These are phyloP conservation scores for Venturia effusa DNA, from an alignment of 2,329 filamentous ascomycete genomes.

Conservation along the genomic window DNA sequence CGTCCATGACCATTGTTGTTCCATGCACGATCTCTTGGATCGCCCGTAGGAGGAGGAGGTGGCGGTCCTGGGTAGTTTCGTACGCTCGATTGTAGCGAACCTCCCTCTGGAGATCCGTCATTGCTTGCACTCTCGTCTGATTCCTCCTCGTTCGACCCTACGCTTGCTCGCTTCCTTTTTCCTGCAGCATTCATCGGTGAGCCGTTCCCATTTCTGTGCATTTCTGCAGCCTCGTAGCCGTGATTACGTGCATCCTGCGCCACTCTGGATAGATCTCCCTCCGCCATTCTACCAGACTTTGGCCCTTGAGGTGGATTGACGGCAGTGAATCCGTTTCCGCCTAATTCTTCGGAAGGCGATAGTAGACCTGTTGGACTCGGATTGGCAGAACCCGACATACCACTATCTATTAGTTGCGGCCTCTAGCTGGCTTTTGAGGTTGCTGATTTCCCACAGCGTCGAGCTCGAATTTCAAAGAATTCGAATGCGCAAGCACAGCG, in stretches of 20 bases:
- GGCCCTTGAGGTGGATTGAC: slow-evolving; percentile 1
- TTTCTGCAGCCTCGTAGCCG: not conserved
- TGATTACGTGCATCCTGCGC: not conserved
- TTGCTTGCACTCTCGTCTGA: slow-evolving; percentile 21
- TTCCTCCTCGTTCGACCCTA: slow-evolving; percentile 29
- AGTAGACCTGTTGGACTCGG: slow-evolving; percentile 2
- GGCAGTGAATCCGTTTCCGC: slow-evolving; percentile 8
- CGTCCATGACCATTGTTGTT: not conserved
- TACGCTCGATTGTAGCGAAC: not conserved
- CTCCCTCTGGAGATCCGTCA: not conserved
- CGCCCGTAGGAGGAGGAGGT: not conserved
- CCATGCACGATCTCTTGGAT: slow-evolving; percentile 3
- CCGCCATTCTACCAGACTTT: not conserved
- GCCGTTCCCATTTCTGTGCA: slow-evolving; percentile 12
- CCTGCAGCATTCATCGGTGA: slow-evolving; percentile 29
- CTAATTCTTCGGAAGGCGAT: not conserved
- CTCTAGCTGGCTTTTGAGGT: not conserved
- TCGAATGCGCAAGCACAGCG: not conserved
- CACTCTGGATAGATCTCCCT: not conserved
- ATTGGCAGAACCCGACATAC: not conserved
- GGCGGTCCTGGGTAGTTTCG: not conserved
- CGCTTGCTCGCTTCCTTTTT: slow-evolving; percentile 57
- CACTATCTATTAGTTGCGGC: not conserved
- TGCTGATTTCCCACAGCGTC: not conserved
- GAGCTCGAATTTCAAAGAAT: not conserved